Evolutionary conservation across 371 early-diverging fungal genomes (phyloP), one percentile per base, ranked within the genome.

Genomic region (Lichtheimia ornata): DNA sequence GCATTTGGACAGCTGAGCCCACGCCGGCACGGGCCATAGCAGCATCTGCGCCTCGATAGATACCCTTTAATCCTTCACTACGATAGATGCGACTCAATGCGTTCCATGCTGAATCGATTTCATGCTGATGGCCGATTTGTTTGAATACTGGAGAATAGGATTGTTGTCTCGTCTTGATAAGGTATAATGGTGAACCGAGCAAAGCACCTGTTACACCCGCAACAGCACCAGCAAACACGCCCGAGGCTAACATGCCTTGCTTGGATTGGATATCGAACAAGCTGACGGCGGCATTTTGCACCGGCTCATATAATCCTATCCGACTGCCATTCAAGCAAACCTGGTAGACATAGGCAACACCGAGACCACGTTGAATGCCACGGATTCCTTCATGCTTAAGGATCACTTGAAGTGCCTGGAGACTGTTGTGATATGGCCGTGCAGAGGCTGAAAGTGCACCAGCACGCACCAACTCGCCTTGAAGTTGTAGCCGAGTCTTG

Each of bases 151-250:
- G 86, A 3, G 95, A 90, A 64, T 87, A 91, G 2, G 95, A 88
- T 72, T 97, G 98, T 86, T 95, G 82, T 30, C 97, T 86, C n/a
- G 97, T 97, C 71, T 98, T 98, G 71, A 97, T 87, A 54, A 98
- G 72, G 65, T 90, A 96, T 20, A 98, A 69, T 4, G 98, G 98
- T 13, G 92, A 91, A 4, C 93, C 96, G 13, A 95, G 64, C 3
- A 84, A 76, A 2, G 96, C 95, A 0, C 95, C 97, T 15, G 90
- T 76, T 4, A 93, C 72, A 25, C 96, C 95, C 40, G 90, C 79
- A 27, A 85, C 62, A 4, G 88, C 82, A 14, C 89, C 88, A 4
- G 84, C 69, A 55, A 77, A 70, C 4, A 77, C 87, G 57, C 95
- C 92, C 0, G 92, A 79, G 0, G 81, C 70, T 4, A 89, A 54